Evolutionary conservation across 805 yeast species (phyloP), one percentile per base, ranked within the genome.

Genomic region (Kluyveromyces siamensis): DNA sequence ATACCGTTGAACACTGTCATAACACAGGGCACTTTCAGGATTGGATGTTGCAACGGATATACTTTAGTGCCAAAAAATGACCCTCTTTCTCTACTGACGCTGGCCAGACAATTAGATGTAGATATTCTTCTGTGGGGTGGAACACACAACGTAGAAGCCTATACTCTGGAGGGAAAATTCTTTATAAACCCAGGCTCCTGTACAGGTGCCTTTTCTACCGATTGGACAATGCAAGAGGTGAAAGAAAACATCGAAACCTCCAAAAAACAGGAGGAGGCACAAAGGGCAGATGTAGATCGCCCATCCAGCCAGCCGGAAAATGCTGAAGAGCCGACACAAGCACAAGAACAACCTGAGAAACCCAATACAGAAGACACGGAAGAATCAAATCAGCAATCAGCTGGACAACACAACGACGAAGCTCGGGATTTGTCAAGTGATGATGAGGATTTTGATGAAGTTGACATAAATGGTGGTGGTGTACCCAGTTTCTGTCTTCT

Each of bases 141-240:
- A 0, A 84, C 96, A 1, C 96, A 88, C 63, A 79, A 81, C 54
- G 95, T 88, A 5, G 98, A 91, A 61, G 96, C 97, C 0, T 91
- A 89, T 60, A 86, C 93, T 9, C 70, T 90, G 50, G 98, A 89
- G 55, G 95, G 95, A 19, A 87, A 87, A 66, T 87, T 90, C 64
- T 93, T 93, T 60, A 76, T 93, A n/a, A 91, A 87, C 63, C 98
- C 99, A 0, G 99, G 99, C 0, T 84, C 95, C 61, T 95, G 95
- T 40, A 90, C 97, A 0, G 99, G 99, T 25, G 96, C 97, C 0
- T 80, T 76, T 55, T 75, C 76, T 40, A 76, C 85, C 33, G 83
- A 81, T 58, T 79, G 81, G 68, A 81, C 81, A 50, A 73, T 71
- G 7, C 75, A 72, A 2, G 49, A 50, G 19, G 42, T 25, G 80